phyloP scores from a whole-genome alignment of 495 filamentous ascomycete species.

The Xylaria scruposa region DNA sequence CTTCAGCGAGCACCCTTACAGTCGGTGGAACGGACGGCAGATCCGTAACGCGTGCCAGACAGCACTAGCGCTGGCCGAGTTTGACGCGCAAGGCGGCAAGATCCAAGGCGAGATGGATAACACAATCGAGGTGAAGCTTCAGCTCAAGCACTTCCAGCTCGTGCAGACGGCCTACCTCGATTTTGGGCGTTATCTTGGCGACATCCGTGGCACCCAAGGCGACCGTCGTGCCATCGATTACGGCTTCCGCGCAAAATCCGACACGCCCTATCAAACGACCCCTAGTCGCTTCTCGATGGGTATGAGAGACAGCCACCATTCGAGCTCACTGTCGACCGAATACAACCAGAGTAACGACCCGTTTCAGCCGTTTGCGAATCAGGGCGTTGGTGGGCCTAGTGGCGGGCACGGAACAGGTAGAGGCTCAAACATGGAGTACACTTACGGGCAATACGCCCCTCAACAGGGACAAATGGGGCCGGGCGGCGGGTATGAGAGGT shows the following conservation, averaged over 20 bases:
- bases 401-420: too few species aligned
- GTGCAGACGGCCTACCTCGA: constrained; percentile 11
- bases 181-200: background rate
- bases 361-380: background rate
- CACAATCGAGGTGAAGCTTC: background rate
- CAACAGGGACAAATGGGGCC: background rate
- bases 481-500: background rate
- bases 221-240: background rate
- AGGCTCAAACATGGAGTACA: background rate
- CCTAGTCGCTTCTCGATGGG: background rate
- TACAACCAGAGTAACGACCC: background rate
- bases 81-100: background rate
- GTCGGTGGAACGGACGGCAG: constrained; percentile 35
- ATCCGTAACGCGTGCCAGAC: constrained; percentile 45
- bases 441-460: background rate
- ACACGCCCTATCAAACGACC: background rate
- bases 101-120: background rate
- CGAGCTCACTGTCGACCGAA: background rate
- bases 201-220: background rate
- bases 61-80: constrained; percentile 38
- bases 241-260: background rate
- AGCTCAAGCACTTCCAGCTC: background rate
- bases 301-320: background rate
- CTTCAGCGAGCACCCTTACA: constrained; percentile 14
- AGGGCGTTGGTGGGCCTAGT: background rate